Percentiles rank a stretch among this genome's conserved stretches.
These are phyloP conservation scores for Pseudogymnoascus sp. DNA, from an alignment of 2,329 filamentous ascomycete species.

Conservation along the genomic window DNA sequence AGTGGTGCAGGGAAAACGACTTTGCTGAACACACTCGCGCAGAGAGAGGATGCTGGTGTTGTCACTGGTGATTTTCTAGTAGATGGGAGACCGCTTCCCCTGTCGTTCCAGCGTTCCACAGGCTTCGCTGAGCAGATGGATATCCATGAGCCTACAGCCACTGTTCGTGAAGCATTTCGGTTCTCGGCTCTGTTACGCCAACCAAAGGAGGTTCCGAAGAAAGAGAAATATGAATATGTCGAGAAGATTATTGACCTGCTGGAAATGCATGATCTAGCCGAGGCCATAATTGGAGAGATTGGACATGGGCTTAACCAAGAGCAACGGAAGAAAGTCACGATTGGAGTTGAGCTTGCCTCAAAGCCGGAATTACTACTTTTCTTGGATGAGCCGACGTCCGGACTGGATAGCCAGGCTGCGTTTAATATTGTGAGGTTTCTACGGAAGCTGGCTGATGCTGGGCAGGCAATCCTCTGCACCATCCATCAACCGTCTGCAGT, in stretches of 20 bases:
- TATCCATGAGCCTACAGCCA: conserved; percentile 55
- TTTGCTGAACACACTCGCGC: conserved; percentile 56
- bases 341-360: conserved; percentile 85
- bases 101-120: conserved; percentile 56
- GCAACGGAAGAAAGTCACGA: conserved; percentile 69
- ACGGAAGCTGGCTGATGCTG: conserved; percentile 78
- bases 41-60: conserved; percentile 58
- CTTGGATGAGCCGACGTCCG: conserved; percentile 87
- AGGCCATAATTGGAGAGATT: conserved; percentile 79
- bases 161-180: conserved; percentile 55
- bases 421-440: conserved; percentile 83
- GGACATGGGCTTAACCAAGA: conserved; percentile 72
- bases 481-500: conserved; percentile 91
- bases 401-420: conserved; percentile 81
- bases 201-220: conserved; percentile 44
- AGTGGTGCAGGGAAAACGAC: conserved; percentile 63
- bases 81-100: conserved; percentile 51
- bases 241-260: conserved; percentile 63
- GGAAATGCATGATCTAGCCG: conserved; percentile 71
- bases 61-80: conserved; percentile 57
- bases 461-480: conserved; percentile 88
- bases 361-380: conserved; percentile 83
- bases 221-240: conserved; percentile 61
- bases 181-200: conserved; percentile 59
- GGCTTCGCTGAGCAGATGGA: conserved; percentile 62